Evolutionary conservation across 306 rosid genomes (phyloP).

Genomic region (Prunus padus): DNA sequence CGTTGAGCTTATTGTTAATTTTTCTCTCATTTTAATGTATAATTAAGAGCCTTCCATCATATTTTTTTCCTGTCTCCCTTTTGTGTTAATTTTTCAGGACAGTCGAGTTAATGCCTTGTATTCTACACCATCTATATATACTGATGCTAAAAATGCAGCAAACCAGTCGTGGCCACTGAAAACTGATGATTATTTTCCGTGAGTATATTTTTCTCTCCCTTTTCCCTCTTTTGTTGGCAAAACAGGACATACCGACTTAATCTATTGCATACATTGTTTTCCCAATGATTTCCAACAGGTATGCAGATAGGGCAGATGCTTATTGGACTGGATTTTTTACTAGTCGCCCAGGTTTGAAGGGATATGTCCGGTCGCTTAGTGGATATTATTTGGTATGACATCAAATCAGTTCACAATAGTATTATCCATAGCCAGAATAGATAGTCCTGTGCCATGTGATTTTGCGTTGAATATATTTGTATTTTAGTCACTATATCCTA

Average conservation of each 20-base stretch:
- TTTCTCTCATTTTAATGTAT: neutral
- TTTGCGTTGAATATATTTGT: too few species aligned
- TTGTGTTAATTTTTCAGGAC: constrained; percentile 53
- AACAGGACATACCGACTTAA: neutral
- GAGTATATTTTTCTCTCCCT: constrained; percentile 21
- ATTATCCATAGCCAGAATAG: neutral
- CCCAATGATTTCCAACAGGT: constrained; percentile 45
- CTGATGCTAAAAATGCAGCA: constrained; percentile 73
- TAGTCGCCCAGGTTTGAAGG: constrained; percentile 73
- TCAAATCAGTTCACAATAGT: neutral
- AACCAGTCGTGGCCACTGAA: constrained; percentile 83
- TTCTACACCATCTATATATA: constrained; percentile 88
- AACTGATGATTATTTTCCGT: constrained; percentile 92
- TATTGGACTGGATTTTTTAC: constrained; percentile 91
- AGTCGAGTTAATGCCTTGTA: constrained; percentile 86
- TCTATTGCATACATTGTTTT: constrained; percentile 15
- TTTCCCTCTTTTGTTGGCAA: neutral
- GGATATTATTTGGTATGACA: constrained; percentile 81
- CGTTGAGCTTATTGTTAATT: neutral
- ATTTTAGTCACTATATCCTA: too few species aligned
- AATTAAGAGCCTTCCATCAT: neutral
- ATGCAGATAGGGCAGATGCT: constrained; percentile 61
- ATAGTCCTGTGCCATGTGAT: too few species aligned
- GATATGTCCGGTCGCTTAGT: constrained; percentile 67
- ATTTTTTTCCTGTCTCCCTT: neutral